phyloP scores from a whole-genome alignment of 768 basidiomycete genomes.

The Chalciporus piperatus region DNA sequence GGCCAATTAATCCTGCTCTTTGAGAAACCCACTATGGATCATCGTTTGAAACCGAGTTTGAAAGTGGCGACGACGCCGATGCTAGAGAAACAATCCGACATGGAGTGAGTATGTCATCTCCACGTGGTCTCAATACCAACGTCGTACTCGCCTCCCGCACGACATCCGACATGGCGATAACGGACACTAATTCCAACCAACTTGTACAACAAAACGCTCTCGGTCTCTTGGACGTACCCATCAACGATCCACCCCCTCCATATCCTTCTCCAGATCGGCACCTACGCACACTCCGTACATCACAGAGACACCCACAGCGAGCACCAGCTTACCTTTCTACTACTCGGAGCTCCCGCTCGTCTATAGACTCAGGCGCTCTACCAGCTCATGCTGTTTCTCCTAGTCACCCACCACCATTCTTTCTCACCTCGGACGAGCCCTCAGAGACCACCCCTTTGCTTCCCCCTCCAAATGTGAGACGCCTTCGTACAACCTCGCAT shows the following conservation, averaged over 20 bases:
- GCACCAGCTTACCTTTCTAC: conserved; percentile 27
- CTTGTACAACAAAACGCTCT: conserved; percentile 1
- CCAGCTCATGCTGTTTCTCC: conserved; percentile 28
- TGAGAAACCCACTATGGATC: neutral
- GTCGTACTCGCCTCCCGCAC: no score
- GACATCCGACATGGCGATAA: conserved; percentile 9
- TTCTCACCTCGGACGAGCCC: conserved; percentile 28
- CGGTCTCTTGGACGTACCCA: conserved; percentile 9
- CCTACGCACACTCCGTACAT: conserved; percentile 30
- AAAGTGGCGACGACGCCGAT: neutral
- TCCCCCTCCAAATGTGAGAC: conserved; percentile 20
- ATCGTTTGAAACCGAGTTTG: neutral
- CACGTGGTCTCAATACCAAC: no score
- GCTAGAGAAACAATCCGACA: no score
- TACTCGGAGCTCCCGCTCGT: conserved; percentile 29
- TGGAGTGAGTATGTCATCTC: no score
- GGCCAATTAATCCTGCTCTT: neutral
- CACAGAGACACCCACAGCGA: conserved; percentile 31
- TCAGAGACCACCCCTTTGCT: conserved; percentile 53
- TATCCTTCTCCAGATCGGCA: conserved; percentile 56
- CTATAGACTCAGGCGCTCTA: conserved; percentile 36
- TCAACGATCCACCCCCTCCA: conserved; percentile 65
- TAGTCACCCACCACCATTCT: conserved; percentile 23
- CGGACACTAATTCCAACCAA: neutral
- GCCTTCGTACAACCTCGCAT: conserved; percentile 58